Base-by-base conservation (phyloP, 192 early-diverging fungal species). In the Chytriomyces hyalinus region DNA sequence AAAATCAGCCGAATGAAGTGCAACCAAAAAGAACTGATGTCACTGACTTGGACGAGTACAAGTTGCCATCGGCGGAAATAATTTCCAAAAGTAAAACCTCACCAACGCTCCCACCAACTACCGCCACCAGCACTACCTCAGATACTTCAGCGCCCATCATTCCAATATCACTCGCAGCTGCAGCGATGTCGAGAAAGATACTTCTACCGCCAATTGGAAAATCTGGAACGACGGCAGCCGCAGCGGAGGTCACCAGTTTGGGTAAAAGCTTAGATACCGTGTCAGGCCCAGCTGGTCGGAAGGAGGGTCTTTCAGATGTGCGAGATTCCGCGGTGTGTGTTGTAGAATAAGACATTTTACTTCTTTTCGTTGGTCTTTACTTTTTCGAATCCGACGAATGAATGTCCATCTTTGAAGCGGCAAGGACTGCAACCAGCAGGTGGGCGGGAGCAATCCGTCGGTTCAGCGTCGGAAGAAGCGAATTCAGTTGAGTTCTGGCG, bases 171-270 rank as follows among this genome's bases (percentile, higher is more conserved):
- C 47, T 67, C 44, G 66, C 66, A 10, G 45, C 66, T 6, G 47
- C 68, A 24, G 68, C 49, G 8, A 70, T 70, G 68, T 6, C 47
- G 8, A 49, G 47, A 49, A 70, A 70, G 26, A 22, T 7, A 7
- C 49, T 70, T 10, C 50, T 70, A 22, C 68, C 68, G 7, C 68
- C 68, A 6, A 70, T 70, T 13, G 50, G 68, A 57, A 13, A 57
- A 57, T n/a, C 13, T n/a, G 53, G 53, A 20, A 57, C 20, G 53
- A 20, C 53, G 53, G 13, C 53, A n/a, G 53, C 53, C 53, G 53
- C 53, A 57, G 36, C 36, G 36, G 53, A 57, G 20, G 53, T 20
- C 53, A 20, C 53, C 15, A 57, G 53, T 57, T 13, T 13, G 20
- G 53, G 15, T n/a, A 20, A n/a, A 20, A 13, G 53, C 53, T 13